Conservation (phyloP, 495 filamentous ascomycete species). For the Schizothecium vesticola region DNA sequence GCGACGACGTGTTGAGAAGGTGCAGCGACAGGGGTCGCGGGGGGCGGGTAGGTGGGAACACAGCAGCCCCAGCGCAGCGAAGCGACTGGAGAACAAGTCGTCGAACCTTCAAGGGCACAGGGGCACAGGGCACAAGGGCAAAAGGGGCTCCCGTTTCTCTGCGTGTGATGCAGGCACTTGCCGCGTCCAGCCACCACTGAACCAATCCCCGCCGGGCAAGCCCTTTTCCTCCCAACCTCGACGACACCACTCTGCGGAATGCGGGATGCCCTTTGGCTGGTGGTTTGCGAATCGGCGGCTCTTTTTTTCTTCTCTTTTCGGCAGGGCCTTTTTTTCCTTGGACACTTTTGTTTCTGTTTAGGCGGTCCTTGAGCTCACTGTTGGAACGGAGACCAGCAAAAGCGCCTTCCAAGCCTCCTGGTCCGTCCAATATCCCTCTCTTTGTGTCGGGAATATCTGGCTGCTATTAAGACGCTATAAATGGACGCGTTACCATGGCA, state of each 20-base stretch:
- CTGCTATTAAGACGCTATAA: not conserved
- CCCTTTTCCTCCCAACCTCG: not conserved
- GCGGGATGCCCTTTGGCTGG: not conserved
- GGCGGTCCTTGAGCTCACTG: not conserved
- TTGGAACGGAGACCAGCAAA: not conserved
- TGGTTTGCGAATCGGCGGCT: not conserved
- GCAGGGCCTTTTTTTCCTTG: not conserved
- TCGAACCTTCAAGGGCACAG: not conserved
- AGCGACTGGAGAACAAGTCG: constrained; percentile 12
- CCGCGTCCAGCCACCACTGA: not conserved
- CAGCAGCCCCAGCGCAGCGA: not conserved
- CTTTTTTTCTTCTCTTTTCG: not conserved
- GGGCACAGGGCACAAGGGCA: not conserved
- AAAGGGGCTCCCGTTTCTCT: not conserved
- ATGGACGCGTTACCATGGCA: not conserved
- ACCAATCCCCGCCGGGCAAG: not conserved
- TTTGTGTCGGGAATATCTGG: not conserved
- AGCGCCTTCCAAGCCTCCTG: not conserved
- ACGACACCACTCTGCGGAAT: not conserved
- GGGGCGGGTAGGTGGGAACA: constrained; percentile 7
- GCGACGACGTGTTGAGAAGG: not conserved
- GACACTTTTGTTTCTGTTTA: not conserved
- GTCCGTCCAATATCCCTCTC: not conserved
- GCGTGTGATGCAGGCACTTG: not conserved
- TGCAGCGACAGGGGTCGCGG: constrained; percentile 8